A percentile compares a stretch with the other conserved stretches of the same genome.
Evolutionary conservation across 352 stramenopile genomes (phyloP).

Genomic region (Globisporangium cystogenes): DNA sequence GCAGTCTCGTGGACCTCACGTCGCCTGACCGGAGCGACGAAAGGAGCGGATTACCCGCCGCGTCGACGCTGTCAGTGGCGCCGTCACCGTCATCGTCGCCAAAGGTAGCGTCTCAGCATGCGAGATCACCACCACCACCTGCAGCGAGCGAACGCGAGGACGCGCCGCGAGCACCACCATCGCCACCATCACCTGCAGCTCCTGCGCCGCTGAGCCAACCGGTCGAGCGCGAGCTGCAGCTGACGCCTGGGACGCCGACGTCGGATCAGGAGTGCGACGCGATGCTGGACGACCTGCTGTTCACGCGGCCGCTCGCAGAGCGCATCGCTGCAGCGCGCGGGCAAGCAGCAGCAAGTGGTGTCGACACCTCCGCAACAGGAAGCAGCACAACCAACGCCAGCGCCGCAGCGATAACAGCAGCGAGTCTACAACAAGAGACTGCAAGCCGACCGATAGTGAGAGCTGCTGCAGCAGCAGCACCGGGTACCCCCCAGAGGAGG

Average conservation of each 20-base stretch:
- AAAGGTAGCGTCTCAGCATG: background rate
- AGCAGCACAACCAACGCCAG: background rate
- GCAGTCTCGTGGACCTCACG: conserved; percentile 44
- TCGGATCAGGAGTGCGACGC: conserved; percentile 12
- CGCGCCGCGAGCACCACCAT: no score
- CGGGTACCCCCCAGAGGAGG: no score
- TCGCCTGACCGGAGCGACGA: conserved; percentile 11
- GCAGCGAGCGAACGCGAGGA: no score
- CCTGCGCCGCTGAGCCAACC: background rate
- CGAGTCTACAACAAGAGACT: background rate
- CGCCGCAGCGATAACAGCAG: background rate
- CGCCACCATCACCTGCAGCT: background rate
- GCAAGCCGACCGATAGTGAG: background rate
- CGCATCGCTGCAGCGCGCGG: conserved; percentile 6
- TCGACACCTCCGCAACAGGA: background rate
- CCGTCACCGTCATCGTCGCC: background rate
- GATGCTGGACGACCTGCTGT: conserved; percentile 8
- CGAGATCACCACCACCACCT: no score
- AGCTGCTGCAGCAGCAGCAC: no score
- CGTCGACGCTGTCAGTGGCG: background rate
- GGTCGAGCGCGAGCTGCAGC: background rate
- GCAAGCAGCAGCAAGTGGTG: background rate
- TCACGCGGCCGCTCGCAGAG: conserved; percentile 6
- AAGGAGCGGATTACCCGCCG: background rate
- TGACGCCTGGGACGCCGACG: background rate